Conservation (phyloP, 2,329 filamentous ascomycete species). For the Cladophialophora exuberans region DNA sequence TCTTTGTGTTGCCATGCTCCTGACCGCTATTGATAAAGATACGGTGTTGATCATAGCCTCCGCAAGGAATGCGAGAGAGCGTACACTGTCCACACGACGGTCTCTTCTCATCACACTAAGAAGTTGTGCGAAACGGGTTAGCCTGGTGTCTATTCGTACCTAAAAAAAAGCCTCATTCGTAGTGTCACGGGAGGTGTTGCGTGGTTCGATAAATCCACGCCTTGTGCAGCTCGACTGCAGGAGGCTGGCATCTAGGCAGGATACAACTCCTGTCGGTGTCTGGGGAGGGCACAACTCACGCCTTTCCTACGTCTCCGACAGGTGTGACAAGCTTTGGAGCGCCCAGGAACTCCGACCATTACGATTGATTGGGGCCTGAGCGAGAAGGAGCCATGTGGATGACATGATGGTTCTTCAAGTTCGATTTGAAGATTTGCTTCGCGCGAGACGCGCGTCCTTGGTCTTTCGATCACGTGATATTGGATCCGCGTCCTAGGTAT, state of each 20-base stretch:
- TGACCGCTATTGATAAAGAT: constrained; percentile 12
- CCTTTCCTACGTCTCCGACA: constrained; percentile 13
- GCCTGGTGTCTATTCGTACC: not conserved
- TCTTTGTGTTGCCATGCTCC: not conserved
- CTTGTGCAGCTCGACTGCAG: not conserved
- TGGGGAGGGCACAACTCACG: not conserved
- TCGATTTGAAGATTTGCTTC: too few species aligned
- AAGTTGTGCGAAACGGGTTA: not conserved
- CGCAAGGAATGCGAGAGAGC: constrained; percentile 7
- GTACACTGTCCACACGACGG: constrained; percentile 9
- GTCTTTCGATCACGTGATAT: too few species aligned
- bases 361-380: not conserved
- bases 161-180: not conserved
- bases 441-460: too few species aligned
- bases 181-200: not conserved
- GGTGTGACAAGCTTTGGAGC: constrained; percentile 13
- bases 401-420: too few species aligned
- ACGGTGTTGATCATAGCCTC: constrained; percentile 5
- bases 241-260: not conserved
- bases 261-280: not conserved
- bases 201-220: not conserved
- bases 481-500: too few species aligned
- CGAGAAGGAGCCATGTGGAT: too few species aligned
- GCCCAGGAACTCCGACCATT: constrained; percentile 16
- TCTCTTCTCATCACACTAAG: constrained; percentile 13